Evolutionary conservation across 148 eudicot species (phyloP), one percentile per base, ranked within the genome.

Genomic region (Amaranthus cruentus): DNA sequence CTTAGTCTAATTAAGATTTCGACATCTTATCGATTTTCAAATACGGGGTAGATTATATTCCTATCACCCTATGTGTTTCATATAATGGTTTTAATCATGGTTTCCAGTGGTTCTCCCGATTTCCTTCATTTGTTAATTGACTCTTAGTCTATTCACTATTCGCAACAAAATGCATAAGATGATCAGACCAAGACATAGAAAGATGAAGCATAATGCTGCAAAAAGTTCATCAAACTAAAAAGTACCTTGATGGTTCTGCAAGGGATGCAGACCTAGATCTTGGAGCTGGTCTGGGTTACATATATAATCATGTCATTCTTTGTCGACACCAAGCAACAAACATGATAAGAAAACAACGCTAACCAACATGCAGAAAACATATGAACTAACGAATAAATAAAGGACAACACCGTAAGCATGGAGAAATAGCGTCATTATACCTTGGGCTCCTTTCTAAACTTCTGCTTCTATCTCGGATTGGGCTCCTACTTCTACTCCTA

Each of bases 401-500:
- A 11, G 28, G 1, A 10, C 38, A 4, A 58, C 5, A 13, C 3
- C 4, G 21, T n/a, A 12, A 11, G 8, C 2, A 54, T 12, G 69
- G 62, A 49, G n/a, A 64, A 70, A 5, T 38, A 66, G 57, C 57
- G 38, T 7, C n/a, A 46, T 2, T 3, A 50, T 59, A 78, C 80
- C 80, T 78, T 43, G 67, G 76, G 51, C 48, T 72, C 48, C 49
- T 77, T 64, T 56, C 80, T 70, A 71, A 55, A 72, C 80, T 77
- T 56, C 72, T 66, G 72, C 80, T 78, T 78, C 76, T 72, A 57
- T 62, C 80, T 44, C 68, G 80, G 2, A 61, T 14, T 56, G 80
- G 80, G 63, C 72, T 77, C 70, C 79, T 70, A 71, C 75, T 77
- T 71, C 75, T 77, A 49, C 75, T 64, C 57, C 80, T 71, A 67